These are phyloP conservation scores for Phytophthora aleatoria DNA, from an alignment of 352 stramenopile species.

Conservation along the genomic window DNA sequence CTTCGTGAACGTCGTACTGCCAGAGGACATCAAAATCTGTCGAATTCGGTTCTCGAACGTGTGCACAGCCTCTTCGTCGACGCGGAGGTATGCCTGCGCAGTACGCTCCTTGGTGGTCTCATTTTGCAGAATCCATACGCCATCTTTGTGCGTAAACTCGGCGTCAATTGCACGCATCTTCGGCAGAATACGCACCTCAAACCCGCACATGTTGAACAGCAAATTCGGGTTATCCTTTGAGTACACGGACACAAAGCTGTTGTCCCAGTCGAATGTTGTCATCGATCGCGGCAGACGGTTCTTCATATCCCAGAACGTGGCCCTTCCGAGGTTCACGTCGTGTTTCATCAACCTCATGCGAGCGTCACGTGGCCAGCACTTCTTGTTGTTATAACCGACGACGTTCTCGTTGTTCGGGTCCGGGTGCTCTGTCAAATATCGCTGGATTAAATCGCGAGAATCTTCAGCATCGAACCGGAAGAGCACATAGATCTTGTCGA, in stretches of 20 bases:
- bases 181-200: conserved; percentile 97
- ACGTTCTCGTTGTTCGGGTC: conserved; percentile 99
- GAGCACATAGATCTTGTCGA: conserved; percentile 99
- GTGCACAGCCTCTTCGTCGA: conserved; percentile 95
- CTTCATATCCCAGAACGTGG: conserved; percentile 99
- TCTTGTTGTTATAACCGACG: conserved; percentile 99
- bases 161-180: conserved; percentile 91
- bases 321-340: conserved; percentile 99
- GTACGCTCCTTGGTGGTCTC: conserved; percentile 99
- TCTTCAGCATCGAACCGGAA: conserved; percentile 99
- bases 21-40: conserved; percentile 99
- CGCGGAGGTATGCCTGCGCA: conserved; percentile 97
- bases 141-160: conserved; percentile 97
- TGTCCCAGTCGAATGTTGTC: conserved; percentile 99
- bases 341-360: conserved; percentile 99
- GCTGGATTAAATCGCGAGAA: conserved; percentile 98
- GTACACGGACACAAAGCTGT: conserved; percentile 99
- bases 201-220: conserved; percentile 99
- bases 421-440: conserved; percentile 99
- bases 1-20: conserved; percentile 99
- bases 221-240: conserved; percentile 99
- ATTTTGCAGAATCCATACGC: conserved; percentile 99
- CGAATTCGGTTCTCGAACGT: conserved; percentile 99
- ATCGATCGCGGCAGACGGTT: conserved; percentile 98
- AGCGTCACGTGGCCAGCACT: conserved; percentile 99